Evolutionary conservation across 2,329 filamentous ascomycete species (phyloP).

Genomic region (Aureobasidium zeae): DNA sequence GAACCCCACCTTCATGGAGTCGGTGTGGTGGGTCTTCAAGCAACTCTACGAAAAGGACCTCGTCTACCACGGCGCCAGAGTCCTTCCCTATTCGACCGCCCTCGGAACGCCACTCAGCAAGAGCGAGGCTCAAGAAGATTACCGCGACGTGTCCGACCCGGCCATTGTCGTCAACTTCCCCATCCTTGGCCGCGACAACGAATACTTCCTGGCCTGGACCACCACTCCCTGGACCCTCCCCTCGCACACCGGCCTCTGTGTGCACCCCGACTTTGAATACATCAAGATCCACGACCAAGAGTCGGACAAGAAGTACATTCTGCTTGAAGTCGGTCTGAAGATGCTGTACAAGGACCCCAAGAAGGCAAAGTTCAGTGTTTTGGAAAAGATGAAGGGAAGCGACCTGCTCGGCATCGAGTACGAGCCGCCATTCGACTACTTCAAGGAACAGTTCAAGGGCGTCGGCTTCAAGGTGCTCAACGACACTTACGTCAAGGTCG

Average conservation of each 20-base stretch:
- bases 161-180: constrained; percentile 85
- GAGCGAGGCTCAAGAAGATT: constrained; percentile 90
- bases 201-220: constrained; percentile 75
- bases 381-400: constrained; percentile 70
- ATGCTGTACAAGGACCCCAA: constrained; percentile 92
- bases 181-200: constrained; percentile 61
- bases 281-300: constrained; percentile 76
- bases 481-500: constrained; percentile 76
- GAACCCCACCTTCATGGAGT: constrained; percentile 93
- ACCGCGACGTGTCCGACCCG: constrained; percentile 85
- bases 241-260: constrained; percentile 67
- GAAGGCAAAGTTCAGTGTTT: constrained; percentile 81
- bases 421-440: constrained; percentile 80
- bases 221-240: constrained; percentile 84
- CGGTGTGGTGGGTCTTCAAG: constrained; percentile 95
- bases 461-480: constrained; percentile 72
- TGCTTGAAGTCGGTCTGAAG: constrained; percentile 69
- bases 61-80: constrained; percentile 81
- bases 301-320: constrained; percentile 72
- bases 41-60: constrained; percentile 80
- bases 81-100: constrained; percentile 92
- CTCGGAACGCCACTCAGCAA: constrained; percentile 85
- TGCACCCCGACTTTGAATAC: constrained; percentile 76
- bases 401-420: constrained; percentile 87
- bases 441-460: constrained; percentile 81